A percentile compares a stretch with the other conserved stretches of the same genome.
Conservation (phyloP, 2,329 filamentous ascomycete species). For the Claviceps purpurea region DNA sequence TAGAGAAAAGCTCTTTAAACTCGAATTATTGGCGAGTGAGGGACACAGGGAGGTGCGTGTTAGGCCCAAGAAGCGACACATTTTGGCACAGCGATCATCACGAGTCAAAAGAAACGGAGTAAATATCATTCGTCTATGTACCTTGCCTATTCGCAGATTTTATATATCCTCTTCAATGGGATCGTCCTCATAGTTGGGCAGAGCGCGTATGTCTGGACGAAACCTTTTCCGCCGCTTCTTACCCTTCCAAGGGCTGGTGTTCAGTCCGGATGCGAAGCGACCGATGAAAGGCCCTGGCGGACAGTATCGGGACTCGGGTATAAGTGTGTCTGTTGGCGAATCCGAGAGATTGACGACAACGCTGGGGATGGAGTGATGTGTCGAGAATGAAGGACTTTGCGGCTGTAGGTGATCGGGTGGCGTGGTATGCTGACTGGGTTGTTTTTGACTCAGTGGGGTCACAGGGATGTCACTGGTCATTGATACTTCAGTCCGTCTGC, state of each 20-base stretch:
- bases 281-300: constrained; percentile 15
- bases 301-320: constrained; percentile 1
- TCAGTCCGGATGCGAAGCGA: constrained; percentile 11
- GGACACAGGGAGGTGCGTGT: too few relatives aligned
- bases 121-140: neutral
- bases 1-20: too few relatives aligned
- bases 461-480: neutral
- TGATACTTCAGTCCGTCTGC: neutral
- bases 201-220: constrained; percentile 20
- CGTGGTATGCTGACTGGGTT: neutral
- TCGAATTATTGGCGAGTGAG: too few relatives aligned
- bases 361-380: neutral
- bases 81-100: neutral
- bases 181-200: constrained; percentile 20
- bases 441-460: constrained; percentile 4
- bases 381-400: neutral
- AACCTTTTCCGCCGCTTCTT: constrained; percentile 8
- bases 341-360: constrained; percentile 7
- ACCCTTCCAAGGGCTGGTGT: constrained; percentile 6
- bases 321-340: neutral
- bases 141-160: neutral
- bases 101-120: too few relatives aligned
- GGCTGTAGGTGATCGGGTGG: neutral
- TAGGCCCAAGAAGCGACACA: too few relatives aligned
- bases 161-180: constrained; percentile 16